A percentile compares a stretch with the other conserved stretches of the same genome.
phyloP scores from a whole-genome alignment of 2,329 filamentous ascomycete genomes.

The Colletotrichum sp. region DNA sequence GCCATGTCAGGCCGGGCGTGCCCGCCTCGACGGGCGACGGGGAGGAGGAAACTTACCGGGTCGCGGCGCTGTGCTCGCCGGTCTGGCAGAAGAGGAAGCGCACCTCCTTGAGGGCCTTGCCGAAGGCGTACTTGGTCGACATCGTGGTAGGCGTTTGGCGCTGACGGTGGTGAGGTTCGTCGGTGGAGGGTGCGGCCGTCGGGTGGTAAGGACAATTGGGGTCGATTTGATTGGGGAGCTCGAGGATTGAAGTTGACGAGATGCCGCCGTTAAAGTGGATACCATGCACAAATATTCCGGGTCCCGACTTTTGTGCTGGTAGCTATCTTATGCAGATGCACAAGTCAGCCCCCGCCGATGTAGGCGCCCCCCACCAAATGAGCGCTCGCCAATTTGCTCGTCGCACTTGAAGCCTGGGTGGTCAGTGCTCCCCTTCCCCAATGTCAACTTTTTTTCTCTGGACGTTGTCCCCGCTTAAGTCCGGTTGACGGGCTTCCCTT shows the following conservation, averaged over 20 bases:
- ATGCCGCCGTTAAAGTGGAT: background rate
- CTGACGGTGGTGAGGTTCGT: background rate
- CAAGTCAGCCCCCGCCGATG: background rate
- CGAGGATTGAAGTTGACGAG: slow-evolving; percentile 20
- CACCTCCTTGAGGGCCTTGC: slow-evolving; percentile 88
- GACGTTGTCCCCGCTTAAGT: slow-evolving; percentile 18
- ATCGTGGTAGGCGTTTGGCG: slow-evolving; percentile 45
- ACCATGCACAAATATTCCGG: background rate
- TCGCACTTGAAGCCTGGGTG: background rate
- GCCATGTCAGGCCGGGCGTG: background rate
- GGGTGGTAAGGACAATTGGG: slow-evolving; percentile 25
- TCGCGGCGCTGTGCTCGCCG: slow-evolving; percentile 85
- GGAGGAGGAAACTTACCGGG: slow-evolving; percentile 67
- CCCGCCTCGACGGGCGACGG: background rate
- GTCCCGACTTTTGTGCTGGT: background rate
- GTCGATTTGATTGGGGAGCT: slow-evolving; percentile 14
- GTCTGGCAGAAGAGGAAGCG: slow-evolving; percentile 98
- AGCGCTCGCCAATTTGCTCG: background rate
- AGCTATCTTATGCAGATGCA: background rate
- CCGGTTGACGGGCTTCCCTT: background rate
- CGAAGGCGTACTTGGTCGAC: slow-evolving; percentile 93
- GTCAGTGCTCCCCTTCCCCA: background rate
- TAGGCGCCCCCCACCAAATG: background rate
- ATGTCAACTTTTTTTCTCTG: background rate
- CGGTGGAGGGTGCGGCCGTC: background rate